Conservation (phyloP, 495 filamentous ascomycete species). For the Daldinia bambusicola region DNA sequence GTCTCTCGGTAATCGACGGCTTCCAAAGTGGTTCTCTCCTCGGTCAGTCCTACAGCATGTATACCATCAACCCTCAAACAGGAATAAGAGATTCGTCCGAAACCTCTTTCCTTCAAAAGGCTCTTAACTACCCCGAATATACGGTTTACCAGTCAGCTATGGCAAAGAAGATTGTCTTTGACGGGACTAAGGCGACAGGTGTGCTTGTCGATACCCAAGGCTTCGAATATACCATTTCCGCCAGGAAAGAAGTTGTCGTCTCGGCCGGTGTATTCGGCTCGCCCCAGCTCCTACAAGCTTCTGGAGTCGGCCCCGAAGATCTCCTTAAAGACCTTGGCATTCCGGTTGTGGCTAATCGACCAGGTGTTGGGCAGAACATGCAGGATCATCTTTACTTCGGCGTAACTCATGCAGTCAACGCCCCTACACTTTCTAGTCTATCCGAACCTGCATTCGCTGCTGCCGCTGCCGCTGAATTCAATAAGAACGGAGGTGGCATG, state of each 20-base stretch:
- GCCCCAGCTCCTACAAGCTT: slow-evolving; percentile 66
- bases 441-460: not conserved
- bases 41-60: slow-evolving; percentile 46
- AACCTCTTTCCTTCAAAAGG: slow-evolving; percentile 37
- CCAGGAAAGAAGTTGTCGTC: slow-evolving; percentile 59
- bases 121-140: slow-evolving; percentile 43
- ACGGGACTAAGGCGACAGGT: slow-evolving; percentile 33
- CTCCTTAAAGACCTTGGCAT: slow-evolving; percentile 54
- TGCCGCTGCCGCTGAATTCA: slow-evolving; percentile 24
- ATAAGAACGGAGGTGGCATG: slow-evolving; percentile 46
- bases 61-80: slow-evolving; percentile 44
- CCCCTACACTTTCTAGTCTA: slow-evolving; percentile 30
- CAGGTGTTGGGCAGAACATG: slow-evolving; percentile 63
- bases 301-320: slow-evolving; percentile 58
- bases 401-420: slow-evolving; percentile 42
- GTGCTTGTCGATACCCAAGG: slow-evolving; percentile 28
- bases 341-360: slow-evolving; percentile 53
- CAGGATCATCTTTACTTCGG: slow-evolving; percentile 55
- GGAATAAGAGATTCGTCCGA: slow-evolving; percentile 40
- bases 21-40: slow-evolving; percentile 51
- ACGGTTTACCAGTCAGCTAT: slow-evolving; percentile 48
- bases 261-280: slow-evolving; percentile 59
- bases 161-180: slow-evolving; percentile 54
- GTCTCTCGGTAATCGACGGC: slow-evolving; percentile 48
- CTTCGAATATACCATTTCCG: slow-evolving; percentile 24